A percentile compares a stretch with the other conserved stretches of the same genome.
Conservation (phyloP, 140 eudicot genomes). For the Ambrosia hybrid region DNA sequence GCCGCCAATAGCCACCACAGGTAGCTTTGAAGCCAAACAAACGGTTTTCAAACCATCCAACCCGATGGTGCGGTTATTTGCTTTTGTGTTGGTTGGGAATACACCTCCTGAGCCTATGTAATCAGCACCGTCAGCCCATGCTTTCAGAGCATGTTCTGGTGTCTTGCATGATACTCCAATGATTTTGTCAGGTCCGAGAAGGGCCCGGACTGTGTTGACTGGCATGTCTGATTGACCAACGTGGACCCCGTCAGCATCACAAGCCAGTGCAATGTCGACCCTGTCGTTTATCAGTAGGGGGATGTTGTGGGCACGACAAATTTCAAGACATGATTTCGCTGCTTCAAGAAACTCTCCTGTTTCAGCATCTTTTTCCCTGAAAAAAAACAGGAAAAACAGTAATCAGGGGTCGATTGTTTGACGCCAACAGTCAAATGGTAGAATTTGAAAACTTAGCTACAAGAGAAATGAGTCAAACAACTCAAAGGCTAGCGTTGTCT, state of each 20-base stretch:
- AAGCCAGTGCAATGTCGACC: constrained; percentile 77
- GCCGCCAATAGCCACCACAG: constrained; percentile 99
- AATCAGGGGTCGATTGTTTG: neutral
- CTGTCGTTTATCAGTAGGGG: constrained; percentile 85
- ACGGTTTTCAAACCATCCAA: constrained; percentile 71
- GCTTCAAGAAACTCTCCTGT: constrained; percentile 76
- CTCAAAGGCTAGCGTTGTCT: too few species aligned
- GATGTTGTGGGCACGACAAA: constrained; percentile 55
- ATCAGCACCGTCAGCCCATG: constrained; percentile 89
- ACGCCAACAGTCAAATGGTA: neutral
- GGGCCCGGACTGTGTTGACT: constrained; percentile 50
- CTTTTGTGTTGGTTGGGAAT: constrained; percentile 86
- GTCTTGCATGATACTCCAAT: constrained; percentile 95
- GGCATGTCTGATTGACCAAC: constrained; percentile 98
- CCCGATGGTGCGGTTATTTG: constrained; percentile 73
- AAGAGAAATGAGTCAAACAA: too few species aligned
- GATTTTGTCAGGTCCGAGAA: constrained; percentile 86
- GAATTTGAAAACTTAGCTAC: too few species aligned
- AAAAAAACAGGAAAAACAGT: constrained; percentile 7
- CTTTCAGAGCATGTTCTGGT: constrained; percentile 72
- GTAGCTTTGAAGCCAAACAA: constrained; percentile 77
- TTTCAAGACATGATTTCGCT: constrained; percentile 69
- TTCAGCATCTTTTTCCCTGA: constrained; percentile 82
- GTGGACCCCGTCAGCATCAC: constrained; percentile 91
- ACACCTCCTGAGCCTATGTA: constrained; percentile 95